These are phyloP conservation scores for Saxophila tyrrhenica DNA, from an alignment of 495 filamentous ascomycete genomes.

Conservation along the genomic window DNA sequence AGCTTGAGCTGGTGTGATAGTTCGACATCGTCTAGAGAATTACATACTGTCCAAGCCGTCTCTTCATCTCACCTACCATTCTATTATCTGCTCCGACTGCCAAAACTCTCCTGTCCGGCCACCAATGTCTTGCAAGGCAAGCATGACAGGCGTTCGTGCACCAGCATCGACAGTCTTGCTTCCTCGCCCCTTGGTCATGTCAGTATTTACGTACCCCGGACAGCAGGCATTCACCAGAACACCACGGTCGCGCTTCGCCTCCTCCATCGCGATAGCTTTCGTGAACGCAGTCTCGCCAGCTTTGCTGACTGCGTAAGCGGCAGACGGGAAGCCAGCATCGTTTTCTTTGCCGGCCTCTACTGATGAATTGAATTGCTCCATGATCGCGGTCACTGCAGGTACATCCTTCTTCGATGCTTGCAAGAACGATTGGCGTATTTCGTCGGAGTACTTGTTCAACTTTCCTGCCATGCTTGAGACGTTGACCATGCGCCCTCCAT, in stretches of 20 bases:
- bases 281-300: conserved; percentile 36
- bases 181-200: conserved; percentile 40
- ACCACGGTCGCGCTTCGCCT: conserved; percentile 23
- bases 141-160: conserved; percentile 39
- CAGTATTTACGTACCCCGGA: conserved; percentile 40
- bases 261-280: conserved; percentile 30
- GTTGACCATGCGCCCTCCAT: conserved; percentile 36
- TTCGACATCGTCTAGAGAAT: too few relatives aligned
- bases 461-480: conserved; percentile 34
- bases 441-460: conserved; percentile 33
- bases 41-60: too few relatives aligned
- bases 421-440: conserved; percentile 28
- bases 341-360: conserved; percentile 33
- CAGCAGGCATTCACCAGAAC: conserved; percentile 42
- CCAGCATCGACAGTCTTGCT: conserved; percentile 38
- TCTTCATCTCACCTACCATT: too few relatives aligned
- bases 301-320: conserved; percentile 39
- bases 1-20: too few relatives aligned
- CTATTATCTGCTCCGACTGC: conserved; percentile 31
- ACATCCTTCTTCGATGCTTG: conserved; percentile 29
- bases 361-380: conserved; percentile 33
- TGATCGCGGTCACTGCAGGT: conserved; percentile 32
- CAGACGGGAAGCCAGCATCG: conserved; percentile 36
- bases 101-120: conserved; percentile 35
- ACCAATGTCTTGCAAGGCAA: conserved; percentile 39